Base-by-base conservation (phyloP, 1,284 basidiomycete species). In the Filobasidium uniguttulatum region DNA sequence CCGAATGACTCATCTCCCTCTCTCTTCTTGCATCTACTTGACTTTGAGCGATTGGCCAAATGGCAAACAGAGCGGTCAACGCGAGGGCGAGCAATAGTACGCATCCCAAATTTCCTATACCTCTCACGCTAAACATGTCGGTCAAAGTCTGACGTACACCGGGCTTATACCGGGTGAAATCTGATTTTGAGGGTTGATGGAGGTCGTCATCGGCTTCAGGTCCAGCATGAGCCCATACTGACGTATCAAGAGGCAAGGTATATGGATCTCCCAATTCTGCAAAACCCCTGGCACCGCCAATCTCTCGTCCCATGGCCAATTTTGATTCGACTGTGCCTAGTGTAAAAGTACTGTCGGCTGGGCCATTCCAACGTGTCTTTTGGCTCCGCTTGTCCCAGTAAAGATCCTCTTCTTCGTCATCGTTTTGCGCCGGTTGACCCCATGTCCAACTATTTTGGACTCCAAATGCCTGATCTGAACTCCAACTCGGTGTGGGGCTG, bases 21-120 rank as follows among this genome's bases (percentile, higher is more conserved):
- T 26, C 17, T 5, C 40, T 7, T 23, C 43, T 8, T 25, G 34
- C 23, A 3, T 44, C 26, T 6, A 67, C 70, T 58, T 71, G 77
- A 55, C 73, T 75, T 38, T 72, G 71, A 56, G 86, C 76, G 62
- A 90, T 79, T 1, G 87, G 88, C 61, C 85, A 90, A 31, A 82
- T 83, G 22, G 79, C 77, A 61, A 86, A 85, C 28, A 85, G 74
- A 3, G 73, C 75, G 49, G 85, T 62, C 36, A 86, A 68, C 35
- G 77, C 79, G 15, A 71, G 58, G 26, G 81, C 64, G 44, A 86
- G 72, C 48, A 82, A 48, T 53, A 81, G 56, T 20, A 67, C 52
- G 54, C 64, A 66, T 2, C 66, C 66, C 5, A 67, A 37, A 47
- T 67, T 67, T 5, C 57, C 48, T 3, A 59, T 46, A 5, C 63